A percentile compares a stretch with the other conserved stretches of the same genome.
phyloP scores from a whole-genome alignment of 495 filamentous ascomycete species.

The Trichoderma reesei region DNA sequence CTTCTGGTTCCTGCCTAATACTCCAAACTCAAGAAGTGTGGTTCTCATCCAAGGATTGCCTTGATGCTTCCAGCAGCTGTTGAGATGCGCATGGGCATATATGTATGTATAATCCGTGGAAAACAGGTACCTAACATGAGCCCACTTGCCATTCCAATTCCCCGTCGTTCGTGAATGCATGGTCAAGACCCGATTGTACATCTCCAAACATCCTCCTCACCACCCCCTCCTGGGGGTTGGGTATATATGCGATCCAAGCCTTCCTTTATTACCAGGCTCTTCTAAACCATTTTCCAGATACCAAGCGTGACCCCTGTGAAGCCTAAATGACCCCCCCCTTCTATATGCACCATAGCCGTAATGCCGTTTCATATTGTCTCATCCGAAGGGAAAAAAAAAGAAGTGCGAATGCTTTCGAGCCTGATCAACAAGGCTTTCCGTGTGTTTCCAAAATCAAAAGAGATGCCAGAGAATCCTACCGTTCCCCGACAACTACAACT shows the following conservation, averaged over 20 bases:
- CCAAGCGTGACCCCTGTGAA: background rate
- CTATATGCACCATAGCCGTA: constrained; percentile 2
- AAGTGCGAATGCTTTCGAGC: no score
- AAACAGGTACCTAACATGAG: no score
- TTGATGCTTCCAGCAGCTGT: background rate
- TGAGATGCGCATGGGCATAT: background rate
- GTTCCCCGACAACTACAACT: background rate
- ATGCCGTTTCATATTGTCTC: background rate
- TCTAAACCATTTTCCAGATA: background rate
- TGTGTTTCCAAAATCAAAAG: background rate
- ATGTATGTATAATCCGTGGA: no score
- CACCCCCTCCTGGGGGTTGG: background rate
- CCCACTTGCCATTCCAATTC: no score
- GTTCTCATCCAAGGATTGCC: background rate
- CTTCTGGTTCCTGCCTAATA: background rate
- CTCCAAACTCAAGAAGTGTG: background rate
- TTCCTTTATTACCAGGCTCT: background rate
- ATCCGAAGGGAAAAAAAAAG: background rate
- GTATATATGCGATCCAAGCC: background rate
- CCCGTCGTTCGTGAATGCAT: no score
- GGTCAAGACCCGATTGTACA: no score
- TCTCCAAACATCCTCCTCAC: no score
- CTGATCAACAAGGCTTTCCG: background rate
- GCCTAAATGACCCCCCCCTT: background rate
- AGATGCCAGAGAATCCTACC: background rate